phyloP scores from a whole-genome alignment of 257 asterid species.

The Cruciata laevipes region DNA sequence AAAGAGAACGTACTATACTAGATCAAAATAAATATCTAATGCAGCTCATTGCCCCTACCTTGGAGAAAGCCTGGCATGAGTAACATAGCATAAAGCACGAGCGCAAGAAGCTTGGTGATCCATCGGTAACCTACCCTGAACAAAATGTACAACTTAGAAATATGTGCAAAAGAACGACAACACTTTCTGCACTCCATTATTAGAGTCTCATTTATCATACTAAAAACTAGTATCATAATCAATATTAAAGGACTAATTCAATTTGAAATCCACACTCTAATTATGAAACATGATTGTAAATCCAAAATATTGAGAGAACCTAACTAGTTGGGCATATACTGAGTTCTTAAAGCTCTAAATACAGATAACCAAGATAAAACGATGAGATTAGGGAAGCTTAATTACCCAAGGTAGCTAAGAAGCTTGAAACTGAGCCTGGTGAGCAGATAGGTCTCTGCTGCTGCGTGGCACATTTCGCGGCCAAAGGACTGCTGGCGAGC shows the following conservation, averaged over 20 bases:
- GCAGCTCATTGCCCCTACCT: conserved; percentile 31
- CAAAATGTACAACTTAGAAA: conserved; percentile 30
- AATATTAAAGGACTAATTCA: background rate
- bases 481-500: conserved; percentile 59
- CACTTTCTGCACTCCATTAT: background rate
- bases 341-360: background rate
- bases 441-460: conserved; percentile 88
- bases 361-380: background rate
- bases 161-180: background rate
- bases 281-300: background rate
- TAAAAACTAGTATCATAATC: background rate
- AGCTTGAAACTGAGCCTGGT: conserved; percentile 82
- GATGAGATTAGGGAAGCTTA: background rate
- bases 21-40: background rate
- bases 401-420: conserved; percentile 83
- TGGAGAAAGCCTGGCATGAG: conserved; percentile 98
- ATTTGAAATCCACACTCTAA: background rate
- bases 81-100: conserved; percentile 70
- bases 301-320: background rate
- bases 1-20: background rate
- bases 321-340: background rate
- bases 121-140: conserved; percentile 97
- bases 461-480: conserved; percentile 80
- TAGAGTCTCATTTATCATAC: background rate
- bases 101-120: conserved; percentile 80